Base-by-base conservation (phyloP, 2,329 filamentous ascomycete genomes). In the Piedraia hortae region DNA sequence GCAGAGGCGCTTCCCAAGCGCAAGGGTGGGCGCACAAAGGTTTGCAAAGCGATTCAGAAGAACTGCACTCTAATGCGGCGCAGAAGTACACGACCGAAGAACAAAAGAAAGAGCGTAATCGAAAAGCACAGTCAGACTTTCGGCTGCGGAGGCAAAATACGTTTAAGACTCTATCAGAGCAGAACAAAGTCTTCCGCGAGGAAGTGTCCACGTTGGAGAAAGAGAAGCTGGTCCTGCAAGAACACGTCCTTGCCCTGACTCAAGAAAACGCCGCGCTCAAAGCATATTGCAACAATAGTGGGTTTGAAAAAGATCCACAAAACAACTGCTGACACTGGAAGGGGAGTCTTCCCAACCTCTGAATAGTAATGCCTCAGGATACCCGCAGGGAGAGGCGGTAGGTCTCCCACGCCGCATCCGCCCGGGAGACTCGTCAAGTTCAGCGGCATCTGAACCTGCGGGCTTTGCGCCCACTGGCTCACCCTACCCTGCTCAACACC, bases 51-150 rank as follows among this genome's bases (percentile, higher is more conserved):
- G 34, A 14, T 10, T 6, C 10, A 12, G 10, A 8, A 10, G 7
- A 8, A 7, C 16, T 7, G 10, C 16, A 10, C 7, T 17, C 18
- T 26, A 22, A 26, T 24, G 4, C 18, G 21, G 27, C 21, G 18
- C 29, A 91, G 82, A 91, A 91, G 32, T 97, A 97, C 58, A 85
- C 85, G 24, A 97, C 85, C 16, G 93, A 85, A 6, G 85, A 97
- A 48, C 85, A 97, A 50, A 69, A 85, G 40, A 93, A 97, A 54
- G 85, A 93, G 51, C 66, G 85, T 33, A 97, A 97, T 44, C 60
- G 85, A 36, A 85, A 93, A 53, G 85, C 85, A 21, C 85, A 97
- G 50, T 85, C 85, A 24, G 85, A 85, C 26, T 97, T 97, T 41
- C 70, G 85, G 35, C 85, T 97, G 51, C 71, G 85, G 33, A 97